A percentile compares a stretch with the other conserved stretches of the same genome.
These are phyloP conservation scores for Candida alai DNA, from an alignment of 805 yeast genomes.

Conservation along the genomic window DNA sequence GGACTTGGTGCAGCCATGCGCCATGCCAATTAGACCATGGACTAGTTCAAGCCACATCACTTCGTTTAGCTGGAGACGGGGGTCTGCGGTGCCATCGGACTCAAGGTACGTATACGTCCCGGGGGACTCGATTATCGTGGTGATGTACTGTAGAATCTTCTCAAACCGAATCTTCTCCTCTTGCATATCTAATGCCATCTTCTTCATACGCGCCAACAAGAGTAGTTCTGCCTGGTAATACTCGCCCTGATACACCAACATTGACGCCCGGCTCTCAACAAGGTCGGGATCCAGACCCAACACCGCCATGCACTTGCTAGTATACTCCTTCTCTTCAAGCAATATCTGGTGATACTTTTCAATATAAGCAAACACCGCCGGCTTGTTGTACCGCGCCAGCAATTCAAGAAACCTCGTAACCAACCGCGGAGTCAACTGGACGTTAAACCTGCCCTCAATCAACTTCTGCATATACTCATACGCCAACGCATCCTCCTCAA, in stretches of 20 bases:
- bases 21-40: slow-evolving; percentile 19
- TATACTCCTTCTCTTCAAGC: slow-evolving; percentile 4
- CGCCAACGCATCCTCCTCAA: slow-evolving; percentile 19
- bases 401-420: slow-evolving; percentile 20
- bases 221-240: slow-evolving; percentile 28
- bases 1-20: slow-evolving; percentile 7
- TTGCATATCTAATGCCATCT: slow-evolving; percentile 10
- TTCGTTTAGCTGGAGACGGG: no score
- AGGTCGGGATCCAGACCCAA: slow-evolving; percentile 21
- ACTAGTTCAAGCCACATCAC: slow-evolving; percentile 28
- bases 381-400: slow-evolving; percentile 17
- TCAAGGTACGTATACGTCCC: slow-evolving; percentile 9
- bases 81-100: slow-evolving; percentile 9
- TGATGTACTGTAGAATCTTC: slow-evolving; percentile 30
- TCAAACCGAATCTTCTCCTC: slow-evolving; percentile 21
- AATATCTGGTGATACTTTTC: slow-evolving; percentile 10
- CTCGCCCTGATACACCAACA: slow-evolving; percentile 20
- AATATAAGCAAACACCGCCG: slow-evolving; percentile 14
- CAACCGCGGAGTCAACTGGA: slow-evolving; percentile 5
- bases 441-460: slow-evolving; percentile 16
- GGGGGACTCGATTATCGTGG: slow-evolving; percentile 24
- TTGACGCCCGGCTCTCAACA: slow-evolving; percentile 28
- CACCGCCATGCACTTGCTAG: slow-evolving; percentile 9
- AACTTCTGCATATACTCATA: slow-evolving; percentile 31
- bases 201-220: slow-evolving; percentile 18